Conservation (phyloP, 2,329 filamentous ascomycete genomes). For the Paramyrothecium sp. region DNA sequence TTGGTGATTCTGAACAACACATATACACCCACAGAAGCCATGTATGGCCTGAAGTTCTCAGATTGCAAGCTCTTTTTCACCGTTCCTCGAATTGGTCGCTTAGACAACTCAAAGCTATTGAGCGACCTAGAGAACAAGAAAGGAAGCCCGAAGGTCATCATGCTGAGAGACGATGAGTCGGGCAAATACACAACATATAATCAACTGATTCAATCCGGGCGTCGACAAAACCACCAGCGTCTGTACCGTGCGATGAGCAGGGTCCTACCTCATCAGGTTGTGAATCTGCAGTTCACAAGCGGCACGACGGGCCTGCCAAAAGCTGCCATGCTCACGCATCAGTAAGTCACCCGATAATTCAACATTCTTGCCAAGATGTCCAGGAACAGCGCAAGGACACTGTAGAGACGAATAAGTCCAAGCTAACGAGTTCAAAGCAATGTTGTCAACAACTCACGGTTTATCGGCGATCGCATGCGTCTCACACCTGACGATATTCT, state of each 20-base stretch:
- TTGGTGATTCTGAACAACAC: constrained; percentile 14
- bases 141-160: constrained; percentile 51
- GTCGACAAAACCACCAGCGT: constrained; percentile 43
- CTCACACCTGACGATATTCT: constrained; percentile 51
- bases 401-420: background rate
- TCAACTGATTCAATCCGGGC: constrained; percentile 53
- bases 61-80: constrained; percentile 9
- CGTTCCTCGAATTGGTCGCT: constrained; percentile 2
- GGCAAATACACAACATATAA: constrained; percentile 59
- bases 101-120: constrained; percentile 64
- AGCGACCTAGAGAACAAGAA: constrained; percentile 45
- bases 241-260: constrained; percentile 52
- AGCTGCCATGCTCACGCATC: constrained; percentile 11
- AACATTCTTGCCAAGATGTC: background rate
- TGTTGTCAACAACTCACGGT: constrained; percentile 56
- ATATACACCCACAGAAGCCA: constrained; percentile 68
- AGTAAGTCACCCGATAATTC: background rate
- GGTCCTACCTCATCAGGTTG: constrained; percentile 64
- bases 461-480: constrained; percentile 48
- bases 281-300: constrained; percentile 73
- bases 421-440: constrained; percentile 14
- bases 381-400: background rate
- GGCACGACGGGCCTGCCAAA: constrained; percentile 14
- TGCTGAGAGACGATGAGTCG: constrained; percentile 52
- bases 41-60: constrained; percentile 69